Evolutionary conservation across 1,284 basidiomycete genomes (phyloP).

Genomic region (Cerioporus squamosus): DNA sequence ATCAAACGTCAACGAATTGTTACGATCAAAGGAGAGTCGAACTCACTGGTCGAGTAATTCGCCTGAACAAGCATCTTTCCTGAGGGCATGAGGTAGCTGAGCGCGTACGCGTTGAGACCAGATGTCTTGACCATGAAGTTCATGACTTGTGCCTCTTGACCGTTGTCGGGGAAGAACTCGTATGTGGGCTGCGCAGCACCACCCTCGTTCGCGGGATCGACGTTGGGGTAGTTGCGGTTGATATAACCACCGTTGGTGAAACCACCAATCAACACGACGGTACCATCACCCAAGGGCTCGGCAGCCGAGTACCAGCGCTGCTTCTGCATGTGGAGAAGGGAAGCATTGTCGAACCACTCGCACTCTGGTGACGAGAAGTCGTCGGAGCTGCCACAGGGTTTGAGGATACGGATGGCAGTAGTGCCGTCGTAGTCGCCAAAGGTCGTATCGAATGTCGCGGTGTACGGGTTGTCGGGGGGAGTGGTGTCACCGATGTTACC

Average conservation of each 20-base stretch:
- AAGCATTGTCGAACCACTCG: constrained; percentile 80
- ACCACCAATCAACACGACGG: constrained; percentile 77
- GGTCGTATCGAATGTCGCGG: constrained; percentile 58
- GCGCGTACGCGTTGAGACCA: constrained; percentile 89
- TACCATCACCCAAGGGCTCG: constrained; percentile 72
- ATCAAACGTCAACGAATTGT: neutral
- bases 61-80: constrained; percentile 88
- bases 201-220: constrained; percentile 66
- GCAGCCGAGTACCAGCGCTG: constrained; percentile 90
- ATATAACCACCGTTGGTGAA: constrained; percentile 88
- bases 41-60: constrained; percentile 76
- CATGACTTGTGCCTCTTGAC: constrained; percentile 59
- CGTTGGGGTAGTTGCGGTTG: constrained; percentile 81
- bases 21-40: neutral
- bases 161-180: constrained; percentile 82
- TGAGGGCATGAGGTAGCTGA: constrained; percentile 85
- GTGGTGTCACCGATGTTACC: constrained; percentile 61
- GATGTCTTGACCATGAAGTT: constrained; percentile 83
- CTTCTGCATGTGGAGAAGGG: constrained; percentile 72
- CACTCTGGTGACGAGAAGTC: constrained; percentile 58
- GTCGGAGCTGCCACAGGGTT: constrained; percentile 65
- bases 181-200: constrained; percentile 71
- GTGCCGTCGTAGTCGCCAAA: constrained; percentile 73
- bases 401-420: constrained; percentile 73
- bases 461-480: constrained; percentile 45